Percentiles rank a stretch among this genome's conserved stretches.
phyloP scores from a whole-genome alignment of 2,329 filamentous ascomycete species.

The Penicillium expansum region DNA sequence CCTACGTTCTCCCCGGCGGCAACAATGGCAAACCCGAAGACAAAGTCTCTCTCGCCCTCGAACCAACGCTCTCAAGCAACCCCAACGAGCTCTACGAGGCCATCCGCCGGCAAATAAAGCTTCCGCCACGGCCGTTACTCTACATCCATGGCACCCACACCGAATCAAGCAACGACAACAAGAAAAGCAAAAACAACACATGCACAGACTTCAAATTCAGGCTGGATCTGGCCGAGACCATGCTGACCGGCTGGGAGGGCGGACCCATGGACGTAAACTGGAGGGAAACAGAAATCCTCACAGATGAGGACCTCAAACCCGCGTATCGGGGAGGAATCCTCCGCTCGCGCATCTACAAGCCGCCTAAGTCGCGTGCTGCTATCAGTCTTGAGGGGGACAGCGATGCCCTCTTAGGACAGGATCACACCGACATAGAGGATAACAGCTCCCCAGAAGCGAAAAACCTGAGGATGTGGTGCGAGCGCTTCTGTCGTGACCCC shows the following conservation, averaged over 20 bases:
- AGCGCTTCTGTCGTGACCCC: conserved; percentile 37
- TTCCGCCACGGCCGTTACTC: conserved; percentile 22
- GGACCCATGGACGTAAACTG: neutral
- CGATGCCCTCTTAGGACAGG: conserved; percentile 14
- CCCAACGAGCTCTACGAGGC: conserved; percentile 14
- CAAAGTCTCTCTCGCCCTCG: conserved; percentile 12
- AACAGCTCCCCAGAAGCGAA: neutral
- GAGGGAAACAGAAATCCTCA: conserved; percentile 10
- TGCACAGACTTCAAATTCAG: conserved; percentile 21
- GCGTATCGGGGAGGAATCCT: conserved; percentile 21
- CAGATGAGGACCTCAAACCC: conserved; percentile 12
- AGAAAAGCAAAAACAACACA: conserved; percentile 10
- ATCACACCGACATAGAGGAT: neutral
- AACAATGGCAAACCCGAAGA: conserved; percentile 5
- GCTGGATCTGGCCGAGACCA: conserved; percentile 25
- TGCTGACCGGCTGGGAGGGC: conserved; percentile 24
- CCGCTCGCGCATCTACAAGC: conserved; percentile 16
- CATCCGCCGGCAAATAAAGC: conserved; percentile 19
- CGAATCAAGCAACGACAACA: conserved; percentile 11
- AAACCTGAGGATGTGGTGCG: conserved; percentile 30
- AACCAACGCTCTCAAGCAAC: conserved; percentile 15
- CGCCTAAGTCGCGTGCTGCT: conserved; percentile 4
- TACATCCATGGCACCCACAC: conserved; percentile 17
- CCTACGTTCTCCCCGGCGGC: conserved; percentile 18
- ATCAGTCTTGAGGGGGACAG: conserved; percentile 3